A percentile compares a stretch with the other conserved stretches of the same genome.
Evolutionary conservation across 495 filamentous ascomycete genomes (phyloP).

Genomic region (Bacidia gigantensis): DNA sequence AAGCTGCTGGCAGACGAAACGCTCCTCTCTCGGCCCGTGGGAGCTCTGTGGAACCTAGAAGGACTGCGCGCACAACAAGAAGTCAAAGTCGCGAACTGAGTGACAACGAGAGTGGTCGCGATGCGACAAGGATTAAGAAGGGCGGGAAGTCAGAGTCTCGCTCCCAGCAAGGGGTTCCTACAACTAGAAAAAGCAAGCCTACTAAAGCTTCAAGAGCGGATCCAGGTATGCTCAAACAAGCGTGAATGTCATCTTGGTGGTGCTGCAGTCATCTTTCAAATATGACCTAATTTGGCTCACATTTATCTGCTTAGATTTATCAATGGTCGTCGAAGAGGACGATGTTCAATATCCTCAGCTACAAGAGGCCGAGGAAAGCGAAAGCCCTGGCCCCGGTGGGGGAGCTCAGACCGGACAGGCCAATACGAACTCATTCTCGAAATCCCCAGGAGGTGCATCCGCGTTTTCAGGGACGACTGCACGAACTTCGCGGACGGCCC

Average conservation of each 20-base stretch:
- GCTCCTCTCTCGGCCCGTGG: conserved; percentile 19
- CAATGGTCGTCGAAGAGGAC: conserved; percentile 23
- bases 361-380: not conserved
- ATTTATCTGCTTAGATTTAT: conserved; percentile 19
- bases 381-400: not conserved
- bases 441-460: conserved; percentile 24
- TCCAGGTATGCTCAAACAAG: not conserved
- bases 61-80: conserved; percentile 20
- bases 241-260: too few species aligned
- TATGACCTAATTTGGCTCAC: not conserved
- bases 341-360: conserved; percentile 14
- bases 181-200: conserved; percentile 4
- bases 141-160: conserved; percentile 22
- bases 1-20: conserved; percentile 18
- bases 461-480: conserved; percentile 31
- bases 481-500: conserved; percentile 23
- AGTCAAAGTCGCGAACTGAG: conserved; percentile 29
- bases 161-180: conserved; percentile 12
- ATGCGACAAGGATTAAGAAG: conserved; percentile 12
- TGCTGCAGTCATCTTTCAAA: too few species aligned
- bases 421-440: not conserved
- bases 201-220: conserved; percentile 2
- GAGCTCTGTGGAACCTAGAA: conserved; percentile 11
- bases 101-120: conserved; percentile 8
- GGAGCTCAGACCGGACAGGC: not conserved